Conservation (phyloP, 2,329 filamentous ascomycete genomes). For the Fusarium acutatum region DNA sequence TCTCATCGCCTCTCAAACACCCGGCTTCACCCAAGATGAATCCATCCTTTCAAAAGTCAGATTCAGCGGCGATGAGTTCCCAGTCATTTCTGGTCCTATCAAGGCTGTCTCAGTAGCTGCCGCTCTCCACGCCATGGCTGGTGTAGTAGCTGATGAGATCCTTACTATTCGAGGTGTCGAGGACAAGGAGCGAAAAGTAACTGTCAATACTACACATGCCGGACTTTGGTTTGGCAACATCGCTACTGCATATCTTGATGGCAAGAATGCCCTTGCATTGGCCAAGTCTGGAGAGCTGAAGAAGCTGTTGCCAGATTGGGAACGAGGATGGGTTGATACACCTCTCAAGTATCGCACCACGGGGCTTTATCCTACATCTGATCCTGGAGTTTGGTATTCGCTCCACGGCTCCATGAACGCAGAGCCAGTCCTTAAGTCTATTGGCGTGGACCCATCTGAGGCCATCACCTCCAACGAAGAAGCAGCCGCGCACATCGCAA, state of each 20-base stretch:
- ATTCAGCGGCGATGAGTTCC: not conserved
- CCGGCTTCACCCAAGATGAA: slow-evolving; percentile 5
- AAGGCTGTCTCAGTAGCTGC: slow-evolving; percentile 11
- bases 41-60: slow-evolving; percentile 4
- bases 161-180: not conserved
- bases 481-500: slow-evolving; percentile 33
- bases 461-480: slow-evolving; percentile 35
- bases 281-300: not conserved
- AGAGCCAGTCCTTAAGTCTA: slow-evolving; percentile 54
- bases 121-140: slow-evolving; percentile 10
- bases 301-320: not conserved
- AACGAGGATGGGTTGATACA: slow-evolving; percentile 15
- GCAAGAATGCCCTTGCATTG: not conserved
- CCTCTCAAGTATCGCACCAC: slow-evolving; percentile 21
- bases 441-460: slow-evolving; percentile 48
- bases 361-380: slow-evolving; percentile 58
- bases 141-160: slow-evolving; percentile 12
- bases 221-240: slow-evolving; percentile 15
- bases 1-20: slow-evolving; percentile 10
- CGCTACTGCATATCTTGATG: slow-evolving; percentile 7
- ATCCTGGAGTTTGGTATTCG: slow-evolving; percentile 57
- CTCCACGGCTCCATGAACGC: slow-evolving; percentile 60
- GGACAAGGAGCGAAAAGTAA: not conserved
- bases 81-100: slow-evolving; percentile 13
- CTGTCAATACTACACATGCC: slow-evolving; percentile 5